A percentile compares a stretch with the other conserved stretches of the same genome.
These are phyloP conservation scores for Fragilaria crotonensis DNA, from an alignment of 108 stramenopile species.

Conservation along the genomic window DNA sequence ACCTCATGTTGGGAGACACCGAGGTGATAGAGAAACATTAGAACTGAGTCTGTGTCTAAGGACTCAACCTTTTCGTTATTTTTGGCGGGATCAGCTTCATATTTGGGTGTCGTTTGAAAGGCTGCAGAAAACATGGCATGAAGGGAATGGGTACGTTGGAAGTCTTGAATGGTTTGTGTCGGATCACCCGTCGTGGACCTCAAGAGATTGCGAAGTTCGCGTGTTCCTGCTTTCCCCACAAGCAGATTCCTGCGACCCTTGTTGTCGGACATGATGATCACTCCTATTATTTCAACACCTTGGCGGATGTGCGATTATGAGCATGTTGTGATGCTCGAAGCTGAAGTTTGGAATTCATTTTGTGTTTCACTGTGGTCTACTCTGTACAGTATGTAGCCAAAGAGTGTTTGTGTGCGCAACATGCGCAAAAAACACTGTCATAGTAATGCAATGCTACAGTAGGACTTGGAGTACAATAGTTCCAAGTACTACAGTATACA, in stretches of 20 bases:
- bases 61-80: slow-evolving; percentile 30
- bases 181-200: slow-evolving; percentile 32
- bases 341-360: too few relatives aligned
- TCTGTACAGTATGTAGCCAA: too few relatives aligned
- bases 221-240: slow-evolving; percentile 7
- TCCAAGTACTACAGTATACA: too few relatives aligned
- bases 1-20: slow-evolving; percentile 72
- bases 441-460: too few relatives aligned
- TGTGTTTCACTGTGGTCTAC: too few relatives aligned
- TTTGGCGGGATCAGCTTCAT: slow-evolving; percentile 11
- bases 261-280: too few relatives aligned
- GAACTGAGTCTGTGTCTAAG: slow-evolving; percentile 68
- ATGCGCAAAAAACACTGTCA: too few relatives aligned
- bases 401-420: too few relatives aligned
- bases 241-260: slow-evolving; percentile 5
- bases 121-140: slow-evolving; percentile 72
- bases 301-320: too few relatives aligned
- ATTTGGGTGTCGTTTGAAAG: slow-evolving; percentile 54
- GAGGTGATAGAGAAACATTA: slow-evolving; percentile 67
- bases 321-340: too few relatives aligned
- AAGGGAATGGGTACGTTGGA: slow-evolving; percentile 63
- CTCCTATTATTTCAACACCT: too few relatives aligned
- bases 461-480: too few relatives aligned
- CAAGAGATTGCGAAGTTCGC: slow-evolving; percentile 32
- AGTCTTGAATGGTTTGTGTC: slow-evolving; percentile 53